These are phyloP conservation scores for Colletotrichum lupini DNA, from an alignment of 2,329 filamentous ascomycete species.

Conservation along the genomic window DNA sequence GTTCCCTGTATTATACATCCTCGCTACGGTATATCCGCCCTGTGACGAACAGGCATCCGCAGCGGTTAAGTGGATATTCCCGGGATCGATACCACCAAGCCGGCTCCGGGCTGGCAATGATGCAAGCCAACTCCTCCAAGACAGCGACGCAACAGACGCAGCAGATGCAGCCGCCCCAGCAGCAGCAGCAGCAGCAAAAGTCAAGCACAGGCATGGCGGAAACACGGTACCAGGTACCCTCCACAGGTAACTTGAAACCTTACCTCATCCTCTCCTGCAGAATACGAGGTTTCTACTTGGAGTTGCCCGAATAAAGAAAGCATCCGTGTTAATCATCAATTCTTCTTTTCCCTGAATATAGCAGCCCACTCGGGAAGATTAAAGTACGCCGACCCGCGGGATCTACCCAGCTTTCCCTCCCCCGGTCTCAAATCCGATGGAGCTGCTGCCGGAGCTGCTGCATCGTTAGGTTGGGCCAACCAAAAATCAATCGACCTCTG, in stretches of 20 bases:
- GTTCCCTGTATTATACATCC: not conserved
- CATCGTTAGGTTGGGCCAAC: slow-evolving; percentile 78
- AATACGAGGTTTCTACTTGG: slow-evolving; percentile 20
- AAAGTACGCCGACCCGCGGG: slow-evolving; percentile 77
- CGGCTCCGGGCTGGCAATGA: slow-evolving; percentile 31
- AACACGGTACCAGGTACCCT: slow-evolving; percentile 31
- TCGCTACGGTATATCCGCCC: not conserved
- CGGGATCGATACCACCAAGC: slow-evolving; percentile 26
- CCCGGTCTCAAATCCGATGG: slow-evolving; percentile 66
- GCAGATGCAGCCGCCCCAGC: not conserved
- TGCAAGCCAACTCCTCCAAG: slow-evolving; percentile 33
- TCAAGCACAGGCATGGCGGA: slow-evolving; percentile 29
- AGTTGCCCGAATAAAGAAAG: not conserved
- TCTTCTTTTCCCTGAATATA: not conserved
- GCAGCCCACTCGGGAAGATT: slow-evolving; percentile 56
- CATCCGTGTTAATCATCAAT: not conserved
- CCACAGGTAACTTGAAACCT: slow-evolving; percentile 33
- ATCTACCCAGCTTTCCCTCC: slow-evolving; percentile 81
- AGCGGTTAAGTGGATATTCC: slow-evolving; percentile 3
- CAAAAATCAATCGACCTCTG: slow-evolving; percentile 73
- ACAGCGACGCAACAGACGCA: slow-evolving; percentile 18
- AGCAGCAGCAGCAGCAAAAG: not conserved
- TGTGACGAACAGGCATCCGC: slow-evolving; percentile 1
- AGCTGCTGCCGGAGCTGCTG: slow-evolving; percentile 79
- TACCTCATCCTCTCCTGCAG: not conserved